Conservation (phyloP, 345 rosid genomes). For the Conringia planisiliqua region DNA sequence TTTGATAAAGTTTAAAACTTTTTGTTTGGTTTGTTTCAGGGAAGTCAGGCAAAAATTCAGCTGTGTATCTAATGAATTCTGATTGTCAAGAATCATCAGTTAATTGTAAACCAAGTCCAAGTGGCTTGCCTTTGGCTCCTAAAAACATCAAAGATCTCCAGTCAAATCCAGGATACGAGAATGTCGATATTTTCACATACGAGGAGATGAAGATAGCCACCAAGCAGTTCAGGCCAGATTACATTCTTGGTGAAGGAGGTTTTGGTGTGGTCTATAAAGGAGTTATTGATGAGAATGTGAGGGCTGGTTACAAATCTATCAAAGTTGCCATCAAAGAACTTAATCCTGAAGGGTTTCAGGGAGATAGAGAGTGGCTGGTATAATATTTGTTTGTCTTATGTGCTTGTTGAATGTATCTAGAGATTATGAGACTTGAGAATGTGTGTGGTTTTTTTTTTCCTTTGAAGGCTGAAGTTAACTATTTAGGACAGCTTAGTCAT, state of each 20-base stretch:
- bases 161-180: conserved; percentile 52
- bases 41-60: neutral
- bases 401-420: neutral
- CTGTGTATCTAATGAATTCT: conserved; percentile 24
- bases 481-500: conserved; percentile 90
- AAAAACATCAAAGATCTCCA: conserved; percentile 81
- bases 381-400: neutral
- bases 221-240: conserved; percentile 75
- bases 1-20: neutral
- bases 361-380: conserved; percentile 99
- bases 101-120: conserved; percentile 2
- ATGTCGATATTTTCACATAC: conserved; percentile 82
- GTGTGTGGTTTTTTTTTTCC: neutral
- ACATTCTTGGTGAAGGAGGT: conserved; percentile 92
- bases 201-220: conserved; percentile 86
- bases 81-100: conserved; percentile 26
- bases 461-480: conserved; percentile 90
- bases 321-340: conserved; percentile 90
- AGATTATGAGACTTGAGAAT: neutral
- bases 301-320: conserved; percentile 55
- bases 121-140: conserved; percentile 36
- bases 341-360: conserved; percentile 88
- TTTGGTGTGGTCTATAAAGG: conserved; percentile 94
- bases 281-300: conserved; percentile 60
- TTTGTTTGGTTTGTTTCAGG: neutral